Conservation (phyloP, 2,329 filamentous ascomycete species). For the Sclerotinia spermophila region DNA sequence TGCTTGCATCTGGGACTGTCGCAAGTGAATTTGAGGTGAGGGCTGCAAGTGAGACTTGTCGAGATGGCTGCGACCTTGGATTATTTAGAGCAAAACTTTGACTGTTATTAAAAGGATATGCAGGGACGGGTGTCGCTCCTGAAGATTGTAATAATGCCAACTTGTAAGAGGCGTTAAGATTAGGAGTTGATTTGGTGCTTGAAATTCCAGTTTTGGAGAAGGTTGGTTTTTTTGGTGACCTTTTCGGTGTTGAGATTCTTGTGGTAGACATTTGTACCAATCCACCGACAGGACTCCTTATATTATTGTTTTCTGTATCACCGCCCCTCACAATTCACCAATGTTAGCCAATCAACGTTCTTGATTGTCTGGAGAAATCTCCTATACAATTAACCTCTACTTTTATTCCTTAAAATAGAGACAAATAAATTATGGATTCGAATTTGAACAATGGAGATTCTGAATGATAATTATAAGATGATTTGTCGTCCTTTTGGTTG, state of each 20-base stretch:
- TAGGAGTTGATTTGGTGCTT: constrained; percentile 55
- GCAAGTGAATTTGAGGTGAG: constrained; percentile 62
- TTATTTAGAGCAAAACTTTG: constrained; percentile 4
- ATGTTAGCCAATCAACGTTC: constrained; percentile 1
- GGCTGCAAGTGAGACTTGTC: constrained; percentile 69
- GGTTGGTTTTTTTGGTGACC: constrained; percentile 17
- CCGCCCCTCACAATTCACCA: constrained; percentile 9
- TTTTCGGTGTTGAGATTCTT: constrained; percentile 7
- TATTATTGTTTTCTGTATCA: background rate
- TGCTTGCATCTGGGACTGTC: constrained; percentile 62
- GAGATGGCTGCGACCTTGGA: constrained; percentile 36
- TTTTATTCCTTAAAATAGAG: background rate
- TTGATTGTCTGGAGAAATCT: background rate
- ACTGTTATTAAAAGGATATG: constrained; percentile 8
- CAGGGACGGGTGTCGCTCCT: background rate
- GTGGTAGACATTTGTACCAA: constrained; percentile 9
- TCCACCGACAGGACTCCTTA: background rate
- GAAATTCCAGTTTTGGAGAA: constrained; percentile 15
- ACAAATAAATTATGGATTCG: background rate
- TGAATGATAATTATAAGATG: background rate
- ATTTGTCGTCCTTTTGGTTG: background rate
- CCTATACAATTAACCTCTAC: background rate
- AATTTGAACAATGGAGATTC: background rate
- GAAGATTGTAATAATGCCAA: constrained; percentile 18
- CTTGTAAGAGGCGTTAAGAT: constrained; percentile 45